Base-by-base conservation (phyloP, 2,329 filamentous ascomycete genomes). In the Eutypella sp. region DNA sequence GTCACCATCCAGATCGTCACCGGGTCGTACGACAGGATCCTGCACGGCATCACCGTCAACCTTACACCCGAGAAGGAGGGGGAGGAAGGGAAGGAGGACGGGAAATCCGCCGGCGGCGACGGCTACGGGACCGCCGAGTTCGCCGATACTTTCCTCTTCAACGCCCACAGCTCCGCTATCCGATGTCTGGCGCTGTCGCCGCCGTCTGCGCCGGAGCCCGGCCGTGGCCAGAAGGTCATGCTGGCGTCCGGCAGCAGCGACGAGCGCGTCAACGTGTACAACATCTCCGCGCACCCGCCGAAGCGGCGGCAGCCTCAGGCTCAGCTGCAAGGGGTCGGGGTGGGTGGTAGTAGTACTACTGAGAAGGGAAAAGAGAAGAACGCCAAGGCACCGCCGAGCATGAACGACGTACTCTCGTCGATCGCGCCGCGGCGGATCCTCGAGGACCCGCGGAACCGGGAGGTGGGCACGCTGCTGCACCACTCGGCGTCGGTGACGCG, bases 231-330 rank as follows among this genome's bases (percentile, higher is more conserved):
- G 62, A 96, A 93, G 64, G 79, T 96, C 41, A 84, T 93, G 55
- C 81, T 99, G 41, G 93, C 93, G 11, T 95, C 87, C 9, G 93
- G 93, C 55, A 86, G 87, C 66, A 95, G 89, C 20, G 93, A 99
- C 67, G 90, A 96, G 69, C 83, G 89, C 51, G 88, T 99, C 71
- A 96, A 99, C 63, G 78, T 99, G 45, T 99, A 96, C 75, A 89
- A 84, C 49, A 74, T 99, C 45, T 95, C 91, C 11, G 82, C 77
- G 22, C 81, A 82, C 56, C 81, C 81, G 44, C 82, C 78, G 47
- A 76, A 33, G 11, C 13, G 9, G 11, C 36, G 18, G 11, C 19
- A 22, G 11, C 34, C 34, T 9, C 34, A 19, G n/a, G n/a, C n/a
- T n/a, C n/a, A n/a, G n/a, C n/a, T n/a, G n/a, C n/a, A n/a, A n/a